Evolutionary conservation across 2,329 filamentous ascomycete genomes (phyloP).

Genomic region (Colletotrichum limetticola): DNA sequence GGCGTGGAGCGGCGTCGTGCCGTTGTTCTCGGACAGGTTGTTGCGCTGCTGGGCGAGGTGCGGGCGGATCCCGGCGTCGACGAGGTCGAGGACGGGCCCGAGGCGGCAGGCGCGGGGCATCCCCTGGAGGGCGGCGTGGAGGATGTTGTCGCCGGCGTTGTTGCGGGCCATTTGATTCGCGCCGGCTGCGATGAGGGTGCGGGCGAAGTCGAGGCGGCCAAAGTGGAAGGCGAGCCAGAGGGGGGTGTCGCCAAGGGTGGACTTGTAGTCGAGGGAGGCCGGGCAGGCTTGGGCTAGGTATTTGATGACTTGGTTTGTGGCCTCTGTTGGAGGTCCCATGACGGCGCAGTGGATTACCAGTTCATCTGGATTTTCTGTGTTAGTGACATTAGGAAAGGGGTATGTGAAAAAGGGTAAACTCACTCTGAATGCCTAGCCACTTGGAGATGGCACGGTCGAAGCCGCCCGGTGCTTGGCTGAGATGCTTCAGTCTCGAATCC

Average conservation of each 20-base stretch:
- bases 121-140: conserved; percentile 66
- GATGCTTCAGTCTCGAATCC: conserved; percentile 70
- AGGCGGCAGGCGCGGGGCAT: conserved; percentile 49
- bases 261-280: conserved; percentile 70
- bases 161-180: conserved; percentile 77
- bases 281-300: conserved; percentile 74
- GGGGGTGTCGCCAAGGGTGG: conserved; percentile 69
- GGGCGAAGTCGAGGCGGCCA: conserved; percentile 63
- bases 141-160: conserved; percentile 70
- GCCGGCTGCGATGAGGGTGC: conserved; percentile 72
- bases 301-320: conserved; percentile 66
- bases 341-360: conserved; percentile 75
- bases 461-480: conserved; percentile 69
- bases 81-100: conserved; percentile 62
- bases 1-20: conserved; percentile 72
- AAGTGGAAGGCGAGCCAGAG: conserved; percentile 73
- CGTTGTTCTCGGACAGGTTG: conserved; percentile 55
- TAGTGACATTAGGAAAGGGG: conserved; percentile 25
- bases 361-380: conserved; percentile 56
- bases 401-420: conserved; percentile 39
- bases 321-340: conserved; percentile 50
- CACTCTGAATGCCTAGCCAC: conserved; percentile 71
- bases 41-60: conserved; percentile 70
- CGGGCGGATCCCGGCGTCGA: conserved; percentile 66
- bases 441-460: conserved; percentile 71